phyloP scores from a whole-genome alignment of 2,329 filamentous ascomycete genomes.

The Alternaria postmessia region DNA sequence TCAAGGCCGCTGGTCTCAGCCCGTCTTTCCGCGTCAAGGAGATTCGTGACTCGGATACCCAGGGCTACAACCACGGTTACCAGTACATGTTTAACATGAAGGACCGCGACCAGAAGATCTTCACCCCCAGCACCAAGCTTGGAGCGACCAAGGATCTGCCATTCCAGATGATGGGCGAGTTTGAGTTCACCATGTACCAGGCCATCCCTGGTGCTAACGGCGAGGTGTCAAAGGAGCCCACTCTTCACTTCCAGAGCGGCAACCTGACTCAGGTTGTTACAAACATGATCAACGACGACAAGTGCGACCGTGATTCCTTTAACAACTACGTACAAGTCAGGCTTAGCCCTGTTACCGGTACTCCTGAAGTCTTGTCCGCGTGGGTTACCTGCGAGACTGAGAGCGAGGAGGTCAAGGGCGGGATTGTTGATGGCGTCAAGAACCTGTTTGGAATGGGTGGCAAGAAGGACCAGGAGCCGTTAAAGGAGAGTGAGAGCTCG shows the following conservation, averaged over 20 bases:
- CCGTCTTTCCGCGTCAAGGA: constrained; percentile 98
- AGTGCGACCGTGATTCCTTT: constrained; percentile 78
- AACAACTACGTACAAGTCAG: constrained; percentile 80
- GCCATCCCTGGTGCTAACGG: constrained; percentile 62
- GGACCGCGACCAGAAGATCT: constrained; percentile 80
- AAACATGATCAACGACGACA: constrained; percentile 78
- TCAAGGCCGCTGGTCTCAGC: constrained; percentile 90
- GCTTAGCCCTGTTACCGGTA: constrained; percentile 75
- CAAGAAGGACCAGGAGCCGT: constrained; percentile 79
- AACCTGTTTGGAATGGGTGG: constrained; percentile 94
- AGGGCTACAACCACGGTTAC: constrained; percentile 76
- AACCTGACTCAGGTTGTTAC: constrained; percentile 88
- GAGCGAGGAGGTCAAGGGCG: constrained; percentile 73
- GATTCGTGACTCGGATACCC: constrained; percentile 81
- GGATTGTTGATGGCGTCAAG: constrained; percentile 92
- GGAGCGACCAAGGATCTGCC: constrained; percentile 84
- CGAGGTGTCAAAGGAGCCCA: constrained; percentile 63
- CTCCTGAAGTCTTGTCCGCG: constrained; percentile 80
- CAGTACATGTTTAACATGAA: constrained; percentile 77
- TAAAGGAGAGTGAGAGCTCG: constrained; percentile 63
- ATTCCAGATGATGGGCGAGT: constrained; percentile 83
- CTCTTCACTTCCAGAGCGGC: constrained; percentile 74
- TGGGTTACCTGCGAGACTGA: constrained; percentile 86
- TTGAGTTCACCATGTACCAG: constrained; percentile 82
- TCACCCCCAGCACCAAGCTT: constrained; percentile 77